Evolutionary conservation across 805 yeast genomes (phyloP).

Genomic region (Scheffersomyces spartinae): DNA sequence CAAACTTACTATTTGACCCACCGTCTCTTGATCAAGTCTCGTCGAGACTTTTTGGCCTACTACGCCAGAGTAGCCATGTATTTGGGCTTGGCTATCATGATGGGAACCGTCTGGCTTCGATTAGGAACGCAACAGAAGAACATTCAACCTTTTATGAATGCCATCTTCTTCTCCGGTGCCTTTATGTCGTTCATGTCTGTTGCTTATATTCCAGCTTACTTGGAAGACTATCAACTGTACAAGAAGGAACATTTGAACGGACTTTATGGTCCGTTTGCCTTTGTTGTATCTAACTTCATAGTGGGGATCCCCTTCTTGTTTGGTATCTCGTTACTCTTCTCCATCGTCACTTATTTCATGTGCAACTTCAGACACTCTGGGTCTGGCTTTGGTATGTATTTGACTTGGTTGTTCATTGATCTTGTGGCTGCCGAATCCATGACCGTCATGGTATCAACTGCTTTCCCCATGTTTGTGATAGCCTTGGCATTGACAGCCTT

Average conservation of each 20-base stretch:
- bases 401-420: constrained; percentile 27
- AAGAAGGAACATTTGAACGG: constrained; percentile 24
- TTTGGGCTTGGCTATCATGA: constrained; percentile 25
- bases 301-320: constrained; percentile 27
- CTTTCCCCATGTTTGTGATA: constrained; percentile 24
- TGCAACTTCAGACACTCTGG: constrained; percentile 17
- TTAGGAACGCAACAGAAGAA: constrained; percentile 10
- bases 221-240: constrained; percentile 20
- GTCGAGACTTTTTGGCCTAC: constrained; percentile 24
- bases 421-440: constrained; percentile 29
- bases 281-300: constrained; percentile 20
- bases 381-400: constrained; percentile 19
- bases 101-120: constrained; percentile 30
- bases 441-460: constrained; percentile 21
- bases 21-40: constrained; percentile 18
- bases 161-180: constrained; percentile 30
- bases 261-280: constrained; percentile 24
- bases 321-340: constrained; percentile 16
- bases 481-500: constrained; percentile 29
- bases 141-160: constrained; percentile 19
- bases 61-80: constrained; percentile 26
- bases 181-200: constrained; percentile 35
- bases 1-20: constrained; percentile 10
- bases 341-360: constrained; percentile 23
- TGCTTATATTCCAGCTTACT: constrained; percentile 27